A percentile compares a stretch with the other conserved stretches of the same genome.
Conservation (phyloP, 495 filamentous ascomycete species). For the Penicillium bovifimosum region DNA sequence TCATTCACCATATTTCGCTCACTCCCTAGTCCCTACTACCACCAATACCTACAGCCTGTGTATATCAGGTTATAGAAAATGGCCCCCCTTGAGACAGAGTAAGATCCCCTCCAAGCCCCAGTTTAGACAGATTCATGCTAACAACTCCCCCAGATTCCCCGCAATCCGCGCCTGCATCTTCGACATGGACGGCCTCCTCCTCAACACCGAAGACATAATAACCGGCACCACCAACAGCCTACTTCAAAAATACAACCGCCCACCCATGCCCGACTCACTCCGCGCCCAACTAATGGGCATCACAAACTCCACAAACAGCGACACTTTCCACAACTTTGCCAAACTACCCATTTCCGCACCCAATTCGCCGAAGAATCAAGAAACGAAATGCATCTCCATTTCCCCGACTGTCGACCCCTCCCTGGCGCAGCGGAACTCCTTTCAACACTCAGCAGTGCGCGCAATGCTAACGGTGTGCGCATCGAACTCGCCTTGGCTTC, state of each 20-base stretch:
- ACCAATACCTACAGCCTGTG: too few species aligned
- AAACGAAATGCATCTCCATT: conserved; percentile 20
- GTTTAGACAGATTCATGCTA: too few species aligned
- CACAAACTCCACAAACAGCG: conserved; percentile 8
- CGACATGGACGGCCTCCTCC: conserved; percentile 40
- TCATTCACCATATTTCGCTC: too few species aligned
- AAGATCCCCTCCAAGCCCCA: neutral
- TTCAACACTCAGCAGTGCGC: conserved; percentile 18
- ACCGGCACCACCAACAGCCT: conserved; percentile 29
- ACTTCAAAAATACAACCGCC: conserved; percentile 26
- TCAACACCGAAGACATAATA: conserved; percentile 41
- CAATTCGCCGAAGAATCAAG: conserved; percentile 27
- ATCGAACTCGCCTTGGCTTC: conserved; percentile 16
- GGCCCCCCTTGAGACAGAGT: too few species aligned
- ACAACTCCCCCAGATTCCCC: conserved; percentile 23
- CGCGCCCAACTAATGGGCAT: conserved; percentile 24
- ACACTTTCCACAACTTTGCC: neutral
- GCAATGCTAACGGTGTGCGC: conserved; percentile 5
- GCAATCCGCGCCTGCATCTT: conserved; percentile 42
- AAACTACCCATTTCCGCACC: conserved; percentile 27
- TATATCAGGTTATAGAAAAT: too few species aligned
- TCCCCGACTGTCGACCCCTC: conserved; percentile 25
- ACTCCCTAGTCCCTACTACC: too few species aligned
- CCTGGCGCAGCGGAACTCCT: conserved; percentile 34
- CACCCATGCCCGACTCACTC: conserved; percentile 21